A percentile compares a stretch with the other conserved stretches of the same genome.
Evolutionary conservation across 352 stramenopile species (phyloP).

Genomic region (Hyaloperonospora arabidopsidis): DNA sequence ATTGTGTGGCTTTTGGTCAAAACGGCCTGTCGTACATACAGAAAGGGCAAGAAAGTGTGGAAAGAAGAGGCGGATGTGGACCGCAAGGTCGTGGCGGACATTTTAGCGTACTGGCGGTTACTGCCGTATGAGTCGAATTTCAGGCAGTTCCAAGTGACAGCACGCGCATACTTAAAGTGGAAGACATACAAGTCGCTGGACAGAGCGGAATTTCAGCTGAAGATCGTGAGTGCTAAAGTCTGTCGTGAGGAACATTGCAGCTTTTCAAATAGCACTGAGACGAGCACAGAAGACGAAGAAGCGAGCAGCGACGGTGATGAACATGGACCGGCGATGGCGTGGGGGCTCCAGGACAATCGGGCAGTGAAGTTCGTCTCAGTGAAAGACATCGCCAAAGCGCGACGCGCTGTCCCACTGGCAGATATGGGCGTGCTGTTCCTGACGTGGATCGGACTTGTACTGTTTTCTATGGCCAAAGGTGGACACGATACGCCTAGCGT

Average conservation of each 20-base stretch:
- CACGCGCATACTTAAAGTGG: slow-evolving; percentile 69
- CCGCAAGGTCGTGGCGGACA: slow-evolving; percentile 33
- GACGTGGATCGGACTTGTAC: slow-evolving; percentile 67
- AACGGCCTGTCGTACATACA: slow-evolving; percentile 54
- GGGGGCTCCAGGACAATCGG: slow-evolving; percentile 33
- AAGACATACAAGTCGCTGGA: slow-evolving; percentile 46
- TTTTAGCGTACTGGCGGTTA: slow-evolving; percentile 62
- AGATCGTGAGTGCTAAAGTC: slow-evolving; percentile 30
- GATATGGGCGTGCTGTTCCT: slow-evolving; percentile 66
- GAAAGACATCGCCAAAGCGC: slow-evolving; percentile 47
- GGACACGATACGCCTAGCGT: slow-evolving; percentile 68
- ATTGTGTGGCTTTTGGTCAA: slow-evolving; percentile 74
- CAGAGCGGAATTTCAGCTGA: slow-evolving; percentile 25
- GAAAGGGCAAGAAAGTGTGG: slow-evolving; percentile 64
- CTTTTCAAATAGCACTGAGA: slow-evolving; percentile 23
- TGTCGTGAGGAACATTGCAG: slow-evolving; percentile 24
- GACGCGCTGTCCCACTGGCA: slow-evolving; percentile 42
- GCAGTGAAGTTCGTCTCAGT: slow-evolving; percentile 28
- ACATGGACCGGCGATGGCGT: slow-evolving; percentile 47
- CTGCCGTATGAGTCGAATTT: slow-evolving; percentile 60
- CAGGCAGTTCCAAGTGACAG: slow-evolving; percentile 58
- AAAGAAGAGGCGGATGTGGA: slow-evolving; percentile 51
- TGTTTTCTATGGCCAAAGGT: slow-evolving; percentile 75
- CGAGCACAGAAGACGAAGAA: slow-evolving; percentile 35
- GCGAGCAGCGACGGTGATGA: slow-evolving; percentile 43